These are phyloP conservation scores for Akebia trifoliata DNA, from an alignment of 164 flowering plant species.

Conservation along the genomic window DNA sequence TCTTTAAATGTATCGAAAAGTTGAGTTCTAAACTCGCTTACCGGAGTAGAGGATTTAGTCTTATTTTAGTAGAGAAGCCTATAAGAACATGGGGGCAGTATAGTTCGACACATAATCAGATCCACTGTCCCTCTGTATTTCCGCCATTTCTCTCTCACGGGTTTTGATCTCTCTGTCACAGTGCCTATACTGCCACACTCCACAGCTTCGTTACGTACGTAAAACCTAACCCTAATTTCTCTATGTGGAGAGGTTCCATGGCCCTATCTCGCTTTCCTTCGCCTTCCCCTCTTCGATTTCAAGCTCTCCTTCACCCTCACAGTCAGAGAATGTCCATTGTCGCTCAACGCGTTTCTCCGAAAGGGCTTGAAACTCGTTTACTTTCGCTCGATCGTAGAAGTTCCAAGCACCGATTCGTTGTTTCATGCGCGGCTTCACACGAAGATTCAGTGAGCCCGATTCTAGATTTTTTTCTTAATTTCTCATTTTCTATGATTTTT, in stretches of 20 bases:
- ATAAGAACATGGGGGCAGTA: no score
- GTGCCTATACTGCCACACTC: constrained; percentile 15
- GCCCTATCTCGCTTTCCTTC: constrained; percentile 7
- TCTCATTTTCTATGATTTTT: background rate
- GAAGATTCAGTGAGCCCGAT: constrained; percentile 67
- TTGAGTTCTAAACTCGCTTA: no score
- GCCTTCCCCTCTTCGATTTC: constrained; percentile 15
- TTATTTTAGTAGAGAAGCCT: no score
- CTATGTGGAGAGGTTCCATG: constrained; percentile 17
- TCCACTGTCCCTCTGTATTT: no score
- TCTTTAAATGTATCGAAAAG: no score
- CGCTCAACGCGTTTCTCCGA: constrained; percentile 8
- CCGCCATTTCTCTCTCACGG: no score
- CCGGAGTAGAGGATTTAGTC: no score
- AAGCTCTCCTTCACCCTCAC: no score
- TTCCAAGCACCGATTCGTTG: constrained; percentile 17
- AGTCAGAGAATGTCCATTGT: constrained; percentile 10
- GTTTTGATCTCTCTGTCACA: no score
- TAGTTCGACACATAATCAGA: no score
- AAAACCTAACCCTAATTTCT: constrained; percentile 26
- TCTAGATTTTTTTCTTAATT: background rate
- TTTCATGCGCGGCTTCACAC: constrained; percentile 46
- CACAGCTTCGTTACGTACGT: constrained; percentile 20
- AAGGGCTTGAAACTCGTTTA: constrained; percentile 10
- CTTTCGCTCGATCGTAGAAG: constrained; percentile 10